These are phyloP conservation scores for Phytophthora pisi DNA, from an alignment of 352 stramenopile species.

Conservation along the genomic window DNA sequence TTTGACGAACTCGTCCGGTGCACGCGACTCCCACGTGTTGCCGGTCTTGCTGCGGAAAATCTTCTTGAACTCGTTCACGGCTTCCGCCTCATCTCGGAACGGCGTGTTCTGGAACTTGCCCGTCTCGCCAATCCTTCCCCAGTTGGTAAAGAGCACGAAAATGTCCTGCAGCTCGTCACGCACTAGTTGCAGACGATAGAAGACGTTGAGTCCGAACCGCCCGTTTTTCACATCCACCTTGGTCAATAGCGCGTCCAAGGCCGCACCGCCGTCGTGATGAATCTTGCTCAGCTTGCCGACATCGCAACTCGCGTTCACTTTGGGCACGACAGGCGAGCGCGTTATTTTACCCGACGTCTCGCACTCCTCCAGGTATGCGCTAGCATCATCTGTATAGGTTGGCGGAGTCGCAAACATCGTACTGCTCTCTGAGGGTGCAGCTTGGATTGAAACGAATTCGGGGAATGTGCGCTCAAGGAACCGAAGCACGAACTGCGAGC, in stretches of 20 bases:
- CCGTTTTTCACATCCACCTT: conserved; percentile 83
- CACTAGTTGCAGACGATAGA: conserved; percentile 78
- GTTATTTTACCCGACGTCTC: conserved; percentile 63
- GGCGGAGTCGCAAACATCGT: conserved; percentile 39
- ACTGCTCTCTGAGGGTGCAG: conserved; percentile 22
- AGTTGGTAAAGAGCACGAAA: conserved; percentile 84
- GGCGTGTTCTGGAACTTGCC: conserved; percentile 85
- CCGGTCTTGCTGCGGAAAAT: conserved; percentile 82
- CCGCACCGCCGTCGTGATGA: conserved; percentile 37
- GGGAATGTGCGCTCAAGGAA: conserved; percentile 52
- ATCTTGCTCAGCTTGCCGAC: conserved; percentile 63
- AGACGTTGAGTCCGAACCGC: conserved; percentile 76
- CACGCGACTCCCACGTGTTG: conserved; percentile 63
- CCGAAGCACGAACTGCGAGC: conserved; percentile 61
- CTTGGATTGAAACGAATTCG: conserved; percentile 15
- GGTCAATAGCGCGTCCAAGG: conserved; percentile 63
- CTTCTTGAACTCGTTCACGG: conserved; percentile 79
- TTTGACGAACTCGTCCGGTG: conserved; percentile 52
- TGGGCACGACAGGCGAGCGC: conserved; percentile 44
- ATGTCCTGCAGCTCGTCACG: conserved; percentile 71
- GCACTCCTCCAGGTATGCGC: conserved; percentile 54
- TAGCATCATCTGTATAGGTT: conserved; percentile 55
- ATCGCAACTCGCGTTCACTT: conserved; percentile 63
- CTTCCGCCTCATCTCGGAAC: conserved; percentile 58
- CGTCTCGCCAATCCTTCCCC: conserved; percentile 72